Base-by-base conservation (phyloP, 371 early-diverging fungal species). In the Apophysomyces sp. region DNA sequence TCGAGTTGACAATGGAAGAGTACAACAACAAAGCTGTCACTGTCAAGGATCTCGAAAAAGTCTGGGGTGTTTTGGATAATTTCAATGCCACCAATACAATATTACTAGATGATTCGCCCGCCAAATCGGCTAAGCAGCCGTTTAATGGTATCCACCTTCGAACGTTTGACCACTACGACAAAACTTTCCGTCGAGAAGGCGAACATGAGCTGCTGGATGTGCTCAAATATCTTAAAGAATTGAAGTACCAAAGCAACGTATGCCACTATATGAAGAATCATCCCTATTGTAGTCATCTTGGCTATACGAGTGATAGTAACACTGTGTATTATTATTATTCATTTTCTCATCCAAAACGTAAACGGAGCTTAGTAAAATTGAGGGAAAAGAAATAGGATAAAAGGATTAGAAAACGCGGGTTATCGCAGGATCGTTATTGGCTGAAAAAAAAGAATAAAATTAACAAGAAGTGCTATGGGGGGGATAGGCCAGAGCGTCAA, bases 41-140 rank as follows among this genome's bases (percentile, higher is more conserved):
- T 0, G 71, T 90, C 34, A 92, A 92, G 62, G 86, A 92, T 52
- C 68, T 92, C 29, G 76, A 81, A 21, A 65, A 65, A 28, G 77
- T 88, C 0, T 88, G 88, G 83, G 59, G 30, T 2, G 27, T 77
- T 4, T 7, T 37, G 39, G 9, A 57, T 15, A 15, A n/a, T 4
- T 91, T 77, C 66, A 77, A 86, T 65, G 77, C 85, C 24, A 82
- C 84, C 5, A 91, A 90, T 59, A 91, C 87, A 0, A 71, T 91
- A 2, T 57, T 92, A 24, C 63, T 92, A 4, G 92, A 92, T 54
- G 92, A 92, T 72, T 88, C 89, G 7, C 69, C 71, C 3, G 62
- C 66, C 52, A 92, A 92, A 68, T 72, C 85, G 0, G 74, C 71
- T 5, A 51, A 83, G 55, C 91, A 92, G 54, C 88, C 84, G 9